A percentile compares a stretch with the other conserved stretches of the same genome.
These are phyloP conservation scores for Ogataea ganodermae DNA, from an alignment of 805 yeast genomes.

Conservation along the genomic window DNA sequence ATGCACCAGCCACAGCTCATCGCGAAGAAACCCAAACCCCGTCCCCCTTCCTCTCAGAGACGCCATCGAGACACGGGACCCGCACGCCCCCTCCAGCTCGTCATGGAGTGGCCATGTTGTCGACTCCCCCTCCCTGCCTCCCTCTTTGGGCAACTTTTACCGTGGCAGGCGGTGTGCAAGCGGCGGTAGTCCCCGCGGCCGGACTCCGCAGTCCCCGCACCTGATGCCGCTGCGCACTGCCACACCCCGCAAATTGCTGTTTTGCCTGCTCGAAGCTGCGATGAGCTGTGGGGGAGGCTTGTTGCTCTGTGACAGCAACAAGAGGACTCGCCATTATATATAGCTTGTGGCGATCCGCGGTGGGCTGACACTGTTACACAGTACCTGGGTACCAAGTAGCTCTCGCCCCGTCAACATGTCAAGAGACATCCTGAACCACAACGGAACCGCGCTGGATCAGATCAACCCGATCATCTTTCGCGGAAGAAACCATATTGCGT, in stretches of 20 bases:
- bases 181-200: not conserved
- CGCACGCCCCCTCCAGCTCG: too few relatives aligned
- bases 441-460: slow-evolving; percentile 13
- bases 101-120: too few relatives aligned
- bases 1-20: too few relatives aligned
- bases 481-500: slow-evolving; percentile 42
- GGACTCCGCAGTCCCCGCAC: slow-evolving; percentile 9
- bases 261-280: slow-evolving; percentile 1
- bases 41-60: too few relatives aligned
- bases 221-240: slow-evolving; percentile 3
- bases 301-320: not conserved
- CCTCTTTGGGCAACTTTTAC: slow-evolving; percentile 4
- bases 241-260: slow-evolving; percentile 16
- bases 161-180: not conserved
- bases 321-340: not conserved
- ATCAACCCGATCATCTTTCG: slow-evolving; percentile 30
- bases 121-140: not conserved
- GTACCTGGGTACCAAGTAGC: too few relatives aligned
- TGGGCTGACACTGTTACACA: too few relatives aligned
- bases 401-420: slow-evolving; percentile 3
- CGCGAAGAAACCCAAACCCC: too few relatives aligned
- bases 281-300: slow-evolving; percentile 2
- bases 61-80: too few relatives aligned
- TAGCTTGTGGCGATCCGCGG: not conserved
- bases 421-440: slow-evolving; percentile 18